Evolutionary conservation across 192 early-diverging fungal species (phyloP).

Genomic region (Coemansia sp.): DNA sequence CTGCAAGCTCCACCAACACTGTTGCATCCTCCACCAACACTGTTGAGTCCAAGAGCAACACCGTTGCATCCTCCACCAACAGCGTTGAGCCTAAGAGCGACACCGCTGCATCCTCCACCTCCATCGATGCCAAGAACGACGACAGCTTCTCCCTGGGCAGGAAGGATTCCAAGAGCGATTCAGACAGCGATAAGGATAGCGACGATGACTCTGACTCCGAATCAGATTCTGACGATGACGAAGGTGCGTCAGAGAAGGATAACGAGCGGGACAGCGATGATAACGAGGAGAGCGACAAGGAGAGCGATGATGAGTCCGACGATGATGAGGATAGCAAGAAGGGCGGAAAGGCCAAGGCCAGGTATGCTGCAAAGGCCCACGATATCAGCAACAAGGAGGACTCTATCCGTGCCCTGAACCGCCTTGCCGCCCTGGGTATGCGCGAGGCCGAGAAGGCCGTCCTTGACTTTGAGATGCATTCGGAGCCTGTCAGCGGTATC

Average conservation of each 20-base stretch:
- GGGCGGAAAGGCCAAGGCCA: constrained; percentile 9
- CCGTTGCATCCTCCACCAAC: neutral
- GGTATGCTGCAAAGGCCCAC: neutral
- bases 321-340: neutral
- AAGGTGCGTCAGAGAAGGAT: neutral
- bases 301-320: constrained; percentile 3
- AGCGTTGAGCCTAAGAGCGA: neutral
- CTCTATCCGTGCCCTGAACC: constrained; percentile 32
- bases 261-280: constrained; percentile 6
- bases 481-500: constrained; percentile 13
- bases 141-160: neutral
- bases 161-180: constrained; percentile 11
- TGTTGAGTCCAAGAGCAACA: neutral
- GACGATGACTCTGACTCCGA: constrained; percentile 21
- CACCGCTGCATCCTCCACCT: no score
- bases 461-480: constrained; percentile 33
- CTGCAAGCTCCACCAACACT: neutral
- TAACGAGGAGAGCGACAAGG: constrained; percentile 13
- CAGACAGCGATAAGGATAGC: constrained; percentile 30
- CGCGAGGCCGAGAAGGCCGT: constrained; percentile 40
- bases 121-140: constrained; percentile 1
- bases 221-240: no score
- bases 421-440: constrained; percentile 37
- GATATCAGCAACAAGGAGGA: constrained; percentile 8
- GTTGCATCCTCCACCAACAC: neutral